Conservation (phyloP, 1,284 basidiomycete species). For the Fomitopsis palustris region DNA sequence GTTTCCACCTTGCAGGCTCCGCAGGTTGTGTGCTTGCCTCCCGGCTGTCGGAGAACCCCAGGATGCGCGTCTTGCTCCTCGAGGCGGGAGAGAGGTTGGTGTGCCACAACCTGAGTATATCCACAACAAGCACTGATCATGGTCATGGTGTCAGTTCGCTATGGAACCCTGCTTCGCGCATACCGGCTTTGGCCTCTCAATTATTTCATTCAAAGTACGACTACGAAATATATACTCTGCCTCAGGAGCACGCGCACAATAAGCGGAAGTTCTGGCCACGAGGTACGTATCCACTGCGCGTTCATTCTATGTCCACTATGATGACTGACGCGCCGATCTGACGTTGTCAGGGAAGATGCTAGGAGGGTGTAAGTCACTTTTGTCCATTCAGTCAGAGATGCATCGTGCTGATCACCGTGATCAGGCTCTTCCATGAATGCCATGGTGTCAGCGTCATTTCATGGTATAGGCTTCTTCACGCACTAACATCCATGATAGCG, state of each 20-base stretch:
- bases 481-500: slow-evolving; percentile 36
- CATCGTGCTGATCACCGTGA: background rate
- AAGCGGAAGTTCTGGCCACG: slow-evolving; percentile 55
- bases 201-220: slow-evolving; percentile 44
- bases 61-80: slow-evolving; percentile 53
- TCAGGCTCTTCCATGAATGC: slow-evolving; percentile 66
- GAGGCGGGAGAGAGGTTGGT: slow-evolving; percentile 64
- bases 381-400: background rate
- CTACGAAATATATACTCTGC: slow-evolving; percentile 51
- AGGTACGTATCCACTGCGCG: slow-evolving; percentile 19
- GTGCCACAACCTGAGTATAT: too few relatives aligned
- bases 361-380: slow-evolving; percentile 55
- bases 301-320: background rate
- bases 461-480: background rate
- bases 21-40: slow-evolving; percentile 67
- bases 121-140: background rate
- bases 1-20: slow-evolving; percentile 43
- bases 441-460: slow-evolving; percentile 43
- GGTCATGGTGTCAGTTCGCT: slow-evolving; percentile 12
- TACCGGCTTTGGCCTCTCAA: slow-evolving; percentile 21
- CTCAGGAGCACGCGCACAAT: slow-evolving; percentile 45
- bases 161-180: slow-evolving; percentile 14
- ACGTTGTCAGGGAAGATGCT: slow-evolving; percentile 42
- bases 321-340: background rate
- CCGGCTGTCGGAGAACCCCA: slow-evolving; percentile 57